phyloP scores from a whole-genome alignment of 2,329 filamentous ascomycete genomes.

The Penicillium sp. region DNA sequence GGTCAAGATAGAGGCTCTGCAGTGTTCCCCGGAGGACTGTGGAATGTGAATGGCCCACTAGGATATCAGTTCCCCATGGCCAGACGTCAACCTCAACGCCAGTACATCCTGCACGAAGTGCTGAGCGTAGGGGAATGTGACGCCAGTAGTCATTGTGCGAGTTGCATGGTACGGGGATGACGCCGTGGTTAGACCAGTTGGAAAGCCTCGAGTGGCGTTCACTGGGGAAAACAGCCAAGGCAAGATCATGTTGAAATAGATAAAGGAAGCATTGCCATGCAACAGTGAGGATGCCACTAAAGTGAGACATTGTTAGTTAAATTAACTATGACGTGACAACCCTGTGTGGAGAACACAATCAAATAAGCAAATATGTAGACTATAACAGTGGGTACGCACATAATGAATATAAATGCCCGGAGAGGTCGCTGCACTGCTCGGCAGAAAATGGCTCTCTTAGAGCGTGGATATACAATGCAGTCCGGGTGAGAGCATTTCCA shows the following conservation, averaged over 20 bases:
- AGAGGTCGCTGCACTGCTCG: slow-evolving; percentile 2
- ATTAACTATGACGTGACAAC: too few species aligned
- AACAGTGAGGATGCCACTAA: slow-evolving; percentile 2
- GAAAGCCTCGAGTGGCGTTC: not conserved
- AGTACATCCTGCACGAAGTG: slow-evolving; percentile 59
- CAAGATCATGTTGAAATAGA: not conserved
- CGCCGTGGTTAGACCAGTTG: slow-evolving; percentile 29
- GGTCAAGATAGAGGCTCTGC: slow-evolving; percentile 63
- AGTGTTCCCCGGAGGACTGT: slow-evolving; percentile 60
- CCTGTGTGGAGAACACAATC: not conserved
- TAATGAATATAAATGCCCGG: slow-evolving; percentile 6
- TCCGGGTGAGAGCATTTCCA: slow-evolving; percentile 11
- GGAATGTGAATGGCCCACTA: slow-evolving; percentile 62
- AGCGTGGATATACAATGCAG: not conserved
- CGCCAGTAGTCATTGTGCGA: slow-evolving; percentile 74
- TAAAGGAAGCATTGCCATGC: slow-evolving; percentile 4
- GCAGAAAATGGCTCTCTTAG: slow-evolving; percentile 4
- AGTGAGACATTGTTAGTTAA: not conserved
- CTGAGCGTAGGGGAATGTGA: slow-evolving; percentile 61
- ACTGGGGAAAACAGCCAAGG: not conserved
- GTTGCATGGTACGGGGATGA: slow-evolving; percentile 60
- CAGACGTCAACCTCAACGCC: slow-evolving; percentile 71
- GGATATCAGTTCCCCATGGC: slow-evolving; percentile 58
- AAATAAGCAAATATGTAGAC: not conserved
- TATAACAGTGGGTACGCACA: slow-evolving; percentile 3